phyloP scores from a whole-genome alignment of 1,139 yeast species.

The Suhomyces ambrosiae region DNA sequence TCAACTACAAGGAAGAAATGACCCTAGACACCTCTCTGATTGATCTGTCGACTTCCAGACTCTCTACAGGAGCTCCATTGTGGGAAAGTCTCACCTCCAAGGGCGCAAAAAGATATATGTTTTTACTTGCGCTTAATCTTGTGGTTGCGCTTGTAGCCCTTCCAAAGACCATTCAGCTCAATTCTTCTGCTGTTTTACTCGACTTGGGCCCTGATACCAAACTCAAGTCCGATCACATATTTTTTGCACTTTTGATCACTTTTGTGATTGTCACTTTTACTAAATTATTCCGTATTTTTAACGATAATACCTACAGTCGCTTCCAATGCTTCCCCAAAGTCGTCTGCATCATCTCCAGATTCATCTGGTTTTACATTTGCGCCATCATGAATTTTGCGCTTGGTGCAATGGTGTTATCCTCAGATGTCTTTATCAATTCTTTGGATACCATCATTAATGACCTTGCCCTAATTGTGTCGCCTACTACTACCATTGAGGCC shows the following conservation, averaged over 20 bases:
- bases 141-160: constrained; percentile 13
- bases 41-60: constrained; percentile 5
- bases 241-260: constrained; percentile 20
- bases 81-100: constrained; percentile 1
- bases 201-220: constrained; percentile 9
- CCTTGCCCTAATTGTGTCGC: constrained; percentile 5
- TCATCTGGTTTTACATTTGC: constrained; percentile 29
- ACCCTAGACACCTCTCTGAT: constrained; percentile 3
- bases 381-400: constrained; percentile 20
- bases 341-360: constrained; percentile 21
- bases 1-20: constrained; percentile 15
- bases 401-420: constrained; percentile 21
- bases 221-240: constrained; percentile 29
- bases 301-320: constrained; percentile 17
- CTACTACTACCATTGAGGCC: constrained; percentile 8
- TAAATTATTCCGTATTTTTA: constrained; percentile 18
- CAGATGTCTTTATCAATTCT: constrained; percentile 28
- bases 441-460: constrained; percentile 15
- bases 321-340: constrained; percentile 17
- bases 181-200: constrained; percentile 21
- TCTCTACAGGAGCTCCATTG: constrained; percentile 2
- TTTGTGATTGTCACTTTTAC: constrained; percentile 18
- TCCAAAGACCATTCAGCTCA: constrained; percentile 22
- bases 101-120: constrained; percentile 1
- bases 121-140: constrained; percentile 1